Evolutionary conservation across 202 grass and related monocot genomes (phyloP), one percentile per base, ranked within the genome.

Genomic region (Panicum virgatum): DNA sequence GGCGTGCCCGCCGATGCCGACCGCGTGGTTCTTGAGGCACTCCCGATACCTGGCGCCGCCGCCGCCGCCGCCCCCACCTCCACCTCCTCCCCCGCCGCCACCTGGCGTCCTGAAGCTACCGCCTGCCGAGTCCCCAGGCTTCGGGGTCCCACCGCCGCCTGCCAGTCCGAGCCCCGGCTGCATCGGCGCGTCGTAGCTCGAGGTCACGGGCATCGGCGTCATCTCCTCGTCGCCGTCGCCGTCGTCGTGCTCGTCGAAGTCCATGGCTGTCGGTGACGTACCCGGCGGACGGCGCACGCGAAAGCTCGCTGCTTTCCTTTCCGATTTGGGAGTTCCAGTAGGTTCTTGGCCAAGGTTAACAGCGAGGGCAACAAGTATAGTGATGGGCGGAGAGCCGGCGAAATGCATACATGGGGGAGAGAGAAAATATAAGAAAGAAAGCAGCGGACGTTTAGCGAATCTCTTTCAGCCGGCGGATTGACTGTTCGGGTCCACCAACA

Each of bases 11-110:
- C 89, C 89, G 89, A 91, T 88, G 77, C 81, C 85, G 29, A 84
- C 95, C 26, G 92, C 92, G 82, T 92, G 92, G 87, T 97, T 97
- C 89, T 93, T 93, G 16, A 97, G 87, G 82, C 94, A 97, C 85
- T 97, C 89, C 39, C 86, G 84, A 76, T 97, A 97, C 88, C 87
- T 87, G 22, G 69, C 40, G 42, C 51, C 56, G 0, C 72, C 78
- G 3, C 53, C 45, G 1, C 30, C 81, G 7, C 36, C 53, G 0
- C 56, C 74, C 0, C 73, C n/a, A n/a, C n/a, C 73, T 0, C 2
- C 51, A 1, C 80, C 74, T 1, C 45, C 75, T 3, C 19, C 39
- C 0, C 52, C 70, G 3, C 52, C 69, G 1, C 12, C 69, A 7
- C n/a, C 69, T 5, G 83, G 61, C 32, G 71, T 25, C 70, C 66